Percentiles rank a stretch among this genome's conserved stretches.
These are phyloP conservation scores for Cutaneotrichosporon cyanovorans DNA, from an alignment of 1,284 basidiomycete species.

Conservation along the genomic window DNA sequence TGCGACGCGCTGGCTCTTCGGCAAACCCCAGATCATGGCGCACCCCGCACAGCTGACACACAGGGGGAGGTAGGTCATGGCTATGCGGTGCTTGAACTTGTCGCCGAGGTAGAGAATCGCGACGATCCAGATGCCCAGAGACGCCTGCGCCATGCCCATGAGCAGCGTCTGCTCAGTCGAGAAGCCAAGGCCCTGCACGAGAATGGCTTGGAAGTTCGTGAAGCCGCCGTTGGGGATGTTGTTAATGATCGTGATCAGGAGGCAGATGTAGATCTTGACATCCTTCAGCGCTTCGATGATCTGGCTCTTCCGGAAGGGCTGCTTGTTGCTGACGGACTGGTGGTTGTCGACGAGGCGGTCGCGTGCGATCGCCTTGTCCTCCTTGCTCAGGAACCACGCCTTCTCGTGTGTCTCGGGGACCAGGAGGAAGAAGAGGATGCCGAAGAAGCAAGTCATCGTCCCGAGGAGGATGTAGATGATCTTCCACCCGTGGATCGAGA, in stretches of 20 bases:
- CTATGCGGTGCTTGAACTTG: constrained; percentile 1
- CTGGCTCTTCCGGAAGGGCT: constrained; percentile 21
- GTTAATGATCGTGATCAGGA: constrained; percentile 2
- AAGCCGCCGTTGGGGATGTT: constrained; percentile 21
- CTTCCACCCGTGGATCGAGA: constrained; percentile 17
- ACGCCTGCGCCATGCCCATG: constrained; percentile 17
- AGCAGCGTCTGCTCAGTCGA: constrained; percentile 16
- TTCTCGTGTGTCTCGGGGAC: constrained; percentile 25
- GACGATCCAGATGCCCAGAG: constrained; percentile 1
- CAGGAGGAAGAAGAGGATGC: constrained; percentile 19
- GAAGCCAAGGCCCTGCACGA: constrained; percentile 24
- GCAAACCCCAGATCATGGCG: neutral
- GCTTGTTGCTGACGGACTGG: constrained; percentile 27
- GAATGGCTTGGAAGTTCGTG: constrained; percentile 14
- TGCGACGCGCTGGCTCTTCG: neutral
- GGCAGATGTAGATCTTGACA: constrained; percentile 1
- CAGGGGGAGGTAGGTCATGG: neutral
- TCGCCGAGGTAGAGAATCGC: neutral
- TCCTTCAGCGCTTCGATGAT: constrained; percentile 24
- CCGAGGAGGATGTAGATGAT: constrained; percentile 22
- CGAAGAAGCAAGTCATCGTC: constrained; percentile 13
- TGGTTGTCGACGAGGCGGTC: constrained; percentile 25
- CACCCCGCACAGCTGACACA: neutral
- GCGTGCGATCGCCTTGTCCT: constrained; percentile 26
- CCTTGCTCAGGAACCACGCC: constrained; percentile 23